phyloP scores from a whole-genome alignment of 2,329 filamentous ascomycete genomes.

The Trichoderma breve region DNA sequence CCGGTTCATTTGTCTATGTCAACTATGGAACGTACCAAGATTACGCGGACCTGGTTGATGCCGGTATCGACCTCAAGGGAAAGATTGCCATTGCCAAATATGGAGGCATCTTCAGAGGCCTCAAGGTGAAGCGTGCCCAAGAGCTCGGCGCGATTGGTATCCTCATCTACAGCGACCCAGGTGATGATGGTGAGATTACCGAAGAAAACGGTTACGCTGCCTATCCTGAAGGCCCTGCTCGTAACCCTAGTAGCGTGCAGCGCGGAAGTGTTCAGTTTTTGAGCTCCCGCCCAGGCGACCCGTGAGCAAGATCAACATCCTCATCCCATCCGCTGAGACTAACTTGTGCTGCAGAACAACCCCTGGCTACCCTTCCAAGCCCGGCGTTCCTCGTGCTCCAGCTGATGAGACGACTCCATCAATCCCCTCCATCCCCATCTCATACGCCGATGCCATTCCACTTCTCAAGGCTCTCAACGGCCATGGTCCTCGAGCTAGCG shows the following conservation, averaged over 20 bases:
- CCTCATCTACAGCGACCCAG: constrained; percentile 83
- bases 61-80: constrained; percentile 72
- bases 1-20: constrained; percentile 79
- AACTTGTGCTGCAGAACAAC: constrained; percentile 57
- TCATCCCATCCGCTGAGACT: neutral
- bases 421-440: constrained; percentile 90
- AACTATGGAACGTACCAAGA: constrained; percentile 89
- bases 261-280: constrained; percentile 83
- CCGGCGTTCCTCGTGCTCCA: constrained; percentile 74
- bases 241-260: constrained; percentile 86
- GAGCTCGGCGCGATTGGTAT: constrained; percentile 86
- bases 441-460: constrained; percentile 80
- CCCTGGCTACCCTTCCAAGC: constrained; percentile 89
- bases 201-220: constrained; percentile 74
- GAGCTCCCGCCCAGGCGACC: constrained; percentile 68
- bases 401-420: constrained; percentile 69
- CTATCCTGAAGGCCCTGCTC: constrained; percentile 83
- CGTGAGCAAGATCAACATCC: constrained; percentile 39
- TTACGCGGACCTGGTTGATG: constrained; percentile 74
- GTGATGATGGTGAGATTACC: constrained; percentile 79
- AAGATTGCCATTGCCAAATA: constrained; percentile 89
- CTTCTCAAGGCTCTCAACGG: constrained; percentile 89
- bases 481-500: constrained; percentile 72
- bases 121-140: constrained; percentile 90
- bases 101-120: constrained; percentile 79